phyloP scores from a whole-genome alignment of 257 asterid genomes.

The Scutellaria barbata region DNA sequence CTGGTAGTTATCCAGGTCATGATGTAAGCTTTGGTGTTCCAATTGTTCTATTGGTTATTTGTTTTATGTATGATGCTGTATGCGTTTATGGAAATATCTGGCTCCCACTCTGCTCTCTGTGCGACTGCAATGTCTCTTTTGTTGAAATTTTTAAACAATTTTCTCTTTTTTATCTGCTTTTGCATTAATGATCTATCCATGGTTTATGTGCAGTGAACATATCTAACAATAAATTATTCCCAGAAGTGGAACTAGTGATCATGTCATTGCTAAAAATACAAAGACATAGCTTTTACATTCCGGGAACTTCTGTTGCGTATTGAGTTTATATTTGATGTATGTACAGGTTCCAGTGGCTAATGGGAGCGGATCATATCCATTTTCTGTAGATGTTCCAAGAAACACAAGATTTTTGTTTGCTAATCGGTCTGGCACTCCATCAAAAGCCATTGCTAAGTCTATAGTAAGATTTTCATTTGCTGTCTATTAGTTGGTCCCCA shows the following conservation, averaged over 20 bases:
- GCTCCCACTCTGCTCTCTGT: slow-evolving; percentile 12
- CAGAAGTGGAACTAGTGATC: slow-evolving; percentile 36
- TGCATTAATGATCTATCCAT: slow-evolving; percentile 1
- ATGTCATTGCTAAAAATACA: slow-evolving; percentile 19
- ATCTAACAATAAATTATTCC: slow-evolving; percentile 13
- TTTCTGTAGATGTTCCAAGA: slow-evolving; percentile 85
- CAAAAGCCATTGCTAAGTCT: slow-evolving; percentile 94
- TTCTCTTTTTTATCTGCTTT: not conserved
- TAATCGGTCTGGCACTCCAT: slow-evolving; percentile 68
- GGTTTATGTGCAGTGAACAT: slow-evolving; percentile 26
- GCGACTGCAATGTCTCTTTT: slow-evolving; percentile 26
- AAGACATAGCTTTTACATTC: slow-evolving; percentile 23
- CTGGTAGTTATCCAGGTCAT: slow-evolving; percentile 24
- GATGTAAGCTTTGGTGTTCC: slow-evolving; percentile 15
- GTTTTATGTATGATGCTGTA: slow-evolving; percentile 19
- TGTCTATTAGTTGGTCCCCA: slow-evolving; percentile 36
- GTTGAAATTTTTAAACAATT: slow-evolving; percentile 4
- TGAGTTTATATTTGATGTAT: slow-evolving; percentile 38
- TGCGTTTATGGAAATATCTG: slow-evolving; percentile 14
- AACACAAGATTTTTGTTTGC: slow-evolving; percentile 91
- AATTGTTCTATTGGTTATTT: slow-evolving; percentile 18
- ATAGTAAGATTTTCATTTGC: slow-evolving; percentile 64
- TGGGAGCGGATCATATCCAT: slow-evolving; percentile 91
- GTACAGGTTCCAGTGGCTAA: slow-evolving; percentile 98
- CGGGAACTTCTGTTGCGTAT: slow-evolving; percentile 9